phyloP scores from a whole-genome alignment of 208 protist species.

The Vickermania spadyakhi region DNA sequence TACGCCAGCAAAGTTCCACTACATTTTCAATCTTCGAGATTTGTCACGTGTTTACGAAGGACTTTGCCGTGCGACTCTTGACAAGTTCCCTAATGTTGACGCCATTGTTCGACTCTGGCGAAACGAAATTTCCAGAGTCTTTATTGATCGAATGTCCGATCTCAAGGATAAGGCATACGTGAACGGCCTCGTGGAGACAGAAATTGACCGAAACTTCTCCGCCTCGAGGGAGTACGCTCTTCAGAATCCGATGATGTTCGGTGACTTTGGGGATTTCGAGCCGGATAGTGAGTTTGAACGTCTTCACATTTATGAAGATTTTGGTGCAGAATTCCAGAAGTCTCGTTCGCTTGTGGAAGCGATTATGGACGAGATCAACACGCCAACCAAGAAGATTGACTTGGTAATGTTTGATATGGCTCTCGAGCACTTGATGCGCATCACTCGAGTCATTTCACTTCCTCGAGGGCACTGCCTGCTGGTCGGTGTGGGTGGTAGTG shows the following conservation, averaged over 20 bases:
- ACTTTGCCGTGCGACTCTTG: slow-evolving; percentile 89
- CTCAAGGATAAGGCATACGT: slow-evolving; percentile 91
- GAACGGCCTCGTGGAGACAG: slow-evolving; percentile 48
- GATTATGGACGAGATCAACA: slow-evolving; percentile 94
- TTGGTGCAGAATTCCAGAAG: slow-evolving; percentile 72
- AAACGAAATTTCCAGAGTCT: slow-evolving; percentile 96
- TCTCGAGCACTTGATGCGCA: slow-evolving; percentile 94
- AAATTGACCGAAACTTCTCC: slow-evolving; percentile 75
- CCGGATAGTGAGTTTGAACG: slow-evolving; percentile 67
- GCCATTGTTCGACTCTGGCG: slow-evolving; percentile 95
- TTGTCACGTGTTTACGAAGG: slow-evolving; percentile 97
- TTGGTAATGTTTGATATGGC: slow-evolving; percentile 99
- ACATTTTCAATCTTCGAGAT: slow-evolving; percentile 99
- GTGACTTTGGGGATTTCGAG: slow-evolving; percentile 93
- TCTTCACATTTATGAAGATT: slow-evolving; percentile 90
- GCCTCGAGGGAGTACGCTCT: slow-evolving; percentile 42
- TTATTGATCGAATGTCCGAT: slow-evolving; percentile 96
- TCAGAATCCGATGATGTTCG: slow-evolving; percentile 92
- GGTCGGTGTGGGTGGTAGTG: slow-evolving; percentile 96
- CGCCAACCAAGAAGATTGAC: slow-evolving; percentile 87
- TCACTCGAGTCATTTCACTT: slow-evolving; percentile 95
- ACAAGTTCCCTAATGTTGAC: slow-evolving; percentile 72
- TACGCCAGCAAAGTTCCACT: slow-evolving; percentile 99
- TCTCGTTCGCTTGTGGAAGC: slow-evolving; percentile 84
- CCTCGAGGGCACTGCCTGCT: slow-evolving; percentile 96